Evolutionary conservation across 345 rosid species (phyloP).

Genomic region (Camelina hispida): DNA sequence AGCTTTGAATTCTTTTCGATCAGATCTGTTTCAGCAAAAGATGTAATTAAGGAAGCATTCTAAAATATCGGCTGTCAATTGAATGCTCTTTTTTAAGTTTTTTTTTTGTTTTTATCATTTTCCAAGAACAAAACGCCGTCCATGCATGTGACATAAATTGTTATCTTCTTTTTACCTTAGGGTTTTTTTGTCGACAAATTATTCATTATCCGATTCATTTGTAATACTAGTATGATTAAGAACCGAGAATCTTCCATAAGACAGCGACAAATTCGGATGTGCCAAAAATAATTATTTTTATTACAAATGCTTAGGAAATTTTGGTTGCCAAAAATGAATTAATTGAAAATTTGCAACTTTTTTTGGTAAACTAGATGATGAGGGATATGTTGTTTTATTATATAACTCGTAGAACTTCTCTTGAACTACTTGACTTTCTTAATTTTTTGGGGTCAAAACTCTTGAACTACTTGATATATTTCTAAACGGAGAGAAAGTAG

Average conservation of each 20-base stretch:
- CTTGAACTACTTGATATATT: too few species aligned
- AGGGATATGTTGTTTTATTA: too few species aligned
- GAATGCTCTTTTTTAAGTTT: not conserved
- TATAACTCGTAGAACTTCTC: too few species aligned
- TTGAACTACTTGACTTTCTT: too few species aligned
- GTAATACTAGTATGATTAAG: not conserved
- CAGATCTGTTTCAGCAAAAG: not conserved
- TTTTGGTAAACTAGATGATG: too few species aligned
- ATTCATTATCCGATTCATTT: not conserved
- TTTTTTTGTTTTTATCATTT: not conserved
- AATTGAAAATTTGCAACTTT: too few species aligned
- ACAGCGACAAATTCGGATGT: too few species aligned
- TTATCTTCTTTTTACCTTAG: not conserved
- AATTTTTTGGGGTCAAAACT: too few species aligned
- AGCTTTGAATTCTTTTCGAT: not conserved
- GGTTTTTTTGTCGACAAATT: not conserved
- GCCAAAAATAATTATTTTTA: too few species aligned
- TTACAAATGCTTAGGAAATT: too few species aligned
- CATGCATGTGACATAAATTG: slow-evolving; percentile 23
- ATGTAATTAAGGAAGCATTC: not conserved
- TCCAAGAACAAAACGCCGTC: slow-evolving; percentile 24
- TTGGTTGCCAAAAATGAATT: too few species aligned
- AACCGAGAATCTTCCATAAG: not conserved
- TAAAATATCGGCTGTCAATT: slow-evolving; percentile 20
- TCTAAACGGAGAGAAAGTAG: too few species aligned